Conservation (phyloP, 2,329 filamentous ascomycete genomes). For the Neofusicoccum ribis region DNA sequence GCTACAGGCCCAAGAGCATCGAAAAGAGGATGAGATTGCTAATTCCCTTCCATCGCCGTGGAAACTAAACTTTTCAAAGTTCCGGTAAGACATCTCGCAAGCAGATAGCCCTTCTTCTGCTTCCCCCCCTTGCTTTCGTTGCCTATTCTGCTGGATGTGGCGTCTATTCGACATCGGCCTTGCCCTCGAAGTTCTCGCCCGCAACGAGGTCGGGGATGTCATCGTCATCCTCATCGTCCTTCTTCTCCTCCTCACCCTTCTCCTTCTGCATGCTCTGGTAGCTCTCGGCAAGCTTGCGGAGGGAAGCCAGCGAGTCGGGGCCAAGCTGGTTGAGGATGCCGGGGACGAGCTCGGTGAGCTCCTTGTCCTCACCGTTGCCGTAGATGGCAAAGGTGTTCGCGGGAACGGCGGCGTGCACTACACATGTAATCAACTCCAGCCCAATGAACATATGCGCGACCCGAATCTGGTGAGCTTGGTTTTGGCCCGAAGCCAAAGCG, state of each 20-base stretch:
- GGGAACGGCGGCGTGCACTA: slow-evolving; percentile 95
- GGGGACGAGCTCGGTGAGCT: slow-evolving; percentile 98
- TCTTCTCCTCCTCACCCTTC: slow-evolving; percentile 74
- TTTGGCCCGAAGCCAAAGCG: neutral
- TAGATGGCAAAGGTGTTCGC: slow-evolving; percentile 99
- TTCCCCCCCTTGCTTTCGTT: neutral
- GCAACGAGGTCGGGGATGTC: slow-evolving; percentile 97
- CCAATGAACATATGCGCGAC: no score
- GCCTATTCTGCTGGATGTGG: neutral
- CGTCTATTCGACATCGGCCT: slow-evolving; percentile 74
- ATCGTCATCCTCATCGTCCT: slow-evolving; percentile 66
- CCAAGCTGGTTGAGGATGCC: slow-evolving; percentile 99
- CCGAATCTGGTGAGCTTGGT: neutral
- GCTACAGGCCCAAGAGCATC: slow-evolving; percentile 6
- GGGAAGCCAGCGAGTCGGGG: slow-evolving; percentile 93
- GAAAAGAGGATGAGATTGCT: slow-evolving; percentile 19
- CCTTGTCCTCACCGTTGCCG: slow-evolving; percentile 98
- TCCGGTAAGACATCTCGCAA: slow-evolving; percentile 7
- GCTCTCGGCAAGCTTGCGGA: slow-evolving; percentile 97
- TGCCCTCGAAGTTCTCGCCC: slow-evolving; percentile 97
- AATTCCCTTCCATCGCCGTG: slow-evolving; percentile 17
- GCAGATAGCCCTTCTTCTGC: neutral
- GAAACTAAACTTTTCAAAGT: slow-evolving; percentile 14
- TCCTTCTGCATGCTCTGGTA: slow-evolving; percentile 99
- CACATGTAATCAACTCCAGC: slow-evolving; percentile 8